These are phyloP conservation scores for Dryas drummondii DNA, from an alignment of 306 rosid species.

Conservation along the genomic window DNA sequence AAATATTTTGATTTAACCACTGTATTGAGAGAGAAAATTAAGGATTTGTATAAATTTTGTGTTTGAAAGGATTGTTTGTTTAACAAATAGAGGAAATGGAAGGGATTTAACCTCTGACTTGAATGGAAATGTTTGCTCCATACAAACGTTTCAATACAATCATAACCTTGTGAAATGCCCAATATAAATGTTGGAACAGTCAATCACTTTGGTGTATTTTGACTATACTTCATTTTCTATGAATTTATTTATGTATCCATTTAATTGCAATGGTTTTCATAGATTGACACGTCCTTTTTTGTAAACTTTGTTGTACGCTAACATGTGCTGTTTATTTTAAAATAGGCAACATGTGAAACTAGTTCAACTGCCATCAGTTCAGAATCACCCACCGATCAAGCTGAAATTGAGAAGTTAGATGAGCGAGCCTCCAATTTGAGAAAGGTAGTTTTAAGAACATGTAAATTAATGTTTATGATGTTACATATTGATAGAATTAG, in stretches of 20 bases:
- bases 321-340: conserved; percentile 8
- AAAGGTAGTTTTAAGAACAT: conserved; percentile 44
- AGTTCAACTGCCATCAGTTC: conserved; percentile 47
- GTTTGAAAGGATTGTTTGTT: neutral
- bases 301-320: conserved; percentile 17
- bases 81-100: neutral
- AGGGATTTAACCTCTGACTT: neutral
- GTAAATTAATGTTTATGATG: neutral
- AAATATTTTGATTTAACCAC: neutral
- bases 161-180: neutral
- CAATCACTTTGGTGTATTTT: neutral
- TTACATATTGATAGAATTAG: too few species aligned
- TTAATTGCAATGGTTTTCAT: neutral
- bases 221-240: neutral
- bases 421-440: conserved; percentile 63
- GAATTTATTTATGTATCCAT: neutral
- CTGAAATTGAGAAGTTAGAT: conserved; percentile 74
- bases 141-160: neutral
- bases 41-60: neutral
- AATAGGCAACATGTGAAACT: conserved; percentile 59
- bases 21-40: too few species aligned
- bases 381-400: conserved; percentile 45
- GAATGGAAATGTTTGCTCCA: neutral
- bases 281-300: neutral
- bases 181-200: neutral